Evolutionary conservation across 768 basidiomycete genomes (phyloP).

Genomic region (Boletus coccyginus): DNA sequence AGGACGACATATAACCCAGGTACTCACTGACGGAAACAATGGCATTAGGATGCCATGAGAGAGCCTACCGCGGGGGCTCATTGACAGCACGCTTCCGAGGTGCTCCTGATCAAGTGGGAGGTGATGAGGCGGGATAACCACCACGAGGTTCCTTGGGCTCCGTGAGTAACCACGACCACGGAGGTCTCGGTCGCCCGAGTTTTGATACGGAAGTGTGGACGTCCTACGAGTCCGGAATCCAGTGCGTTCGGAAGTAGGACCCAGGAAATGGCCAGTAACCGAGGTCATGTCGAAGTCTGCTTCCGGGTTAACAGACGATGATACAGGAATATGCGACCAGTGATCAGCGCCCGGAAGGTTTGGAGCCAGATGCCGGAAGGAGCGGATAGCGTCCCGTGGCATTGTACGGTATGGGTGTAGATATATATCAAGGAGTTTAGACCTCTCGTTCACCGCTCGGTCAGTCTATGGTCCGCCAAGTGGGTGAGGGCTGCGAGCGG

Average conservation of each 20-base stretch:
- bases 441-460: too few species aligned
- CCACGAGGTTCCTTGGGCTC: constrained; percentile 52
- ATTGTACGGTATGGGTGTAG: not conserved
- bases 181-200: constrained; percentile 42
- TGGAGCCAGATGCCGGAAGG: constrained; percentile 28
- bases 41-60: constrained; percentile 74
- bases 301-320: not conserved
- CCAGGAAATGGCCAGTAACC: not conserved
- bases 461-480: too few species aligned
- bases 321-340: not conserved
- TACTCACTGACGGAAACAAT: constrained; percentile 63
- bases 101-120: constrained; percentile 58
- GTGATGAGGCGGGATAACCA: constrained; percentile 62
- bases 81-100: constrained; percentile 55
- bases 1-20: not conserved
- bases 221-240: constrained; percentile 38
- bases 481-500: too few species aligned
- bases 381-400: constrained; percentile 25
- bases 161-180: constrained; percentile 41
- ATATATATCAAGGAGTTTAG: too few species aligned
- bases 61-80: constrained; percentile 57
- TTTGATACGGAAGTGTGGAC: constrained; percentile 57
- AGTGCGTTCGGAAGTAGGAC: constrained; percentile 6
- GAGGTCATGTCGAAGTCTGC: constrained; percentile 15
- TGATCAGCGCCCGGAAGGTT: constrained; percentile 43